Conservation (phyloP, 2,329 filamentous ascomycete genomes). For the Sarocladium strictum region DNA sequence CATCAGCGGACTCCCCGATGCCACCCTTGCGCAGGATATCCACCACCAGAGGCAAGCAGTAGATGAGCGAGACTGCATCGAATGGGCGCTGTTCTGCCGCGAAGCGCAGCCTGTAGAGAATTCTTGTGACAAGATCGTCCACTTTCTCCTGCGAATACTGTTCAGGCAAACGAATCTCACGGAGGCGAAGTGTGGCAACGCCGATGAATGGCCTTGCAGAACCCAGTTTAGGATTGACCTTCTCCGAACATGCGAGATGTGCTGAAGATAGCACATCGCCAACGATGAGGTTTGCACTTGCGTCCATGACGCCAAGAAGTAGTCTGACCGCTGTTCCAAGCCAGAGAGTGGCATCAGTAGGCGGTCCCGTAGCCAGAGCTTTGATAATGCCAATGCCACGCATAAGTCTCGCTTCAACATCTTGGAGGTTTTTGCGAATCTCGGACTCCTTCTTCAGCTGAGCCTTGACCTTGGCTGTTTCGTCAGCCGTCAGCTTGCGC, state of each 20-base stretch:
- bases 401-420: slow-evolving; percentile 63
- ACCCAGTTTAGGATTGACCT: slow-evolving; percentile 68
- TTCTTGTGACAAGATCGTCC: slow-evolving; percentile 76
- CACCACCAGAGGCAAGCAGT: slow-evolving; percentile 77
- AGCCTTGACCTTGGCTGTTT: slow-evolving; percentile 82
- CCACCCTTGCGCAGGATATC: slow-evolving; percentile 74
- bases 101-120: slow-evolving; percentile 86
- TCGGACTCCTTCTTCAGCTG: slow-evolving; percentile 81
- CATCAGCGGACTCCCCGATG: slow-evolving; percentile 66
- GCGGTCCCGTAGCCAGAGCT: slow-evolving; percentile 76
- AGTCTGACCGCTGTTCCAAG: slow-evolving; percentile 74
- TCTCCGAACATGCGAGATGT: slow-evolving; percentile 74
- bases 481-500: slow-evolving; percentile 86
- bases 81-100: slow-evolving; percentile 91
- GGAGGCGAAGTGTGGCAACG: slow-evolving; percentile 74
- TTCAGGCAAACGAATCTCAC: slow-evolving; percentile 67
- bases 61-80: slow-evolving; percentile 80
- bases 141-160: slow-evolving; percentile 75
- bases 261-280: slow-evolving; percentile 72
- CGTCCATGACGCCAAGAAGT: slow-evolving; percentile 68
- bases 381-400: slow-evolving; percentile 83
- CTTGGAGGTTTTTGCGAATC: slow-evolving; percentile 68
- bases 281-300: slow-evolving; percentile 74
- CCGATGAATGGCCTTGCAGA: slow-evolving; percentile 77
- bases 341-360: slow-evolving; percentile 85